Evolutionary conservation across 2,329 filamentous ascomycete species (phyloP).

Genomic region (Thielaviopsis ethacetica): DNA sequence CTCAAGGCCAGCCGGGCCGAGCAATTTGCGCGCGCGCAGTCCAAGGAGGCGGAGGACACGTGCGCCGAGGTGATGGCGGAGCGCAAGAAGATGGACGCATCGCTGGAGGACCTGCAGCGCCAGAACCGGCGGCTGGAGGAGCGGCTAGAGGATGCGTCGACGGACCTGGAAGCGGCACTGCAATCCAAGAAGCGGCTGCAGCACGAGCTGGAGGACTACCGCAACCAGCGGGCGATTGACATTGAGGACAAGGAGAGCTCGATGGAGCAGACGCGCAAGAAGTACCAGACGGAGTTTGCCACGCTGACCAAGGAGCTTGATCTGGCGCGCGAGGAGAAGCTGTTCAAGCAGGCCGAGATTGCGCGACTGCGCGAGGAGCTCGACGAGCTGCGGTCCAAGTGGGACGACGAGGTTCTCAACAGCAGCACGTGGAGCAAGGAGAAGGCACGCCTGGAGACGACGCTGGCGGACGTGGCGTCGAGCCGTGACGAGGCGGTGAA

Average conservation of each 20-base stretch:
- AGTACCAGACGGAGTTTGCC: slow-evolving; percentile 88
- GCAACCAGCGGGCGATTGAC: slow-evolving; percentile 85
- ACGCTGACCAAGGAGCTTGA: slow-evolving; percentile 84
- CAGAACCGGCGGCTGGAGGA: slow-evolving; percentile 84
- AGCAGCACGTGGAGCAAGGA: slow-evolving; percentile 98
- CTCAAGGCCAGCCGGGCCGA: slow-evolving; percentile 84
- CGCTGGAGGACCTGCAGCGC: slow-evolving; percentile 77
- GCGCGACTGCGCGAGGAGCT: slow-evolving; percentile 84
- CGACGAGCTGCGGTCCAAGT: slow-evolving; percentile 85
- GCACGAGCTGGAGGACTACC: slow-evolving; percentile 94
- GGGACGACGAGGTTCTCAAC: slow-evolving; percentile 96
- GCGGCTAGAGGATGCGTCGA: slow-evolving; percentile 76
- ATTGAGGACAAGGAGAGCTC: slow-evolving; percentile 93
- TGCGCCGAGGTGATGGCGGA: slow-evolving; percentile 84
- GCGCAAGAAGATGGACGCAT: slow-evolving; percentile 72
- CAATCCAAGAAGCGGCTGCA: slow-evolving; percentile 90
- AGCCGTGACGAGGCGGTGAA: slow-evolving; percentile 88
- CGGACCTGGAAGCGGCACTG: slow-evolving; percentile 68
- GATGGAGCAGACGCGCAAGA: slow-evolving; percentile 93
- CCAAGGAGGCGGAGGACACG: slow-evolving; percentile 78
- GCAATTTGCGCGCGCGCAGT: slow-evolving; percentile 82
- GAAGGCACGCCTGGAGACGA: slow-evolving; percentile 80
- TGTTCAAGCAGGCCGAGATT: slow-evolving; percentile 74
- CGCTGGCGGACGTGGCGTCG: slow-evolving; percentile 70
- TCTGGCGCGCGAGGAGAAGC: slow-evolving; percentile 76